Evolutionary conservation across 352 stramenopile genomes (phyloP), one percentile per base, ranked within the genome.

Genomic region (Thalassiosira exigua): DNA sequence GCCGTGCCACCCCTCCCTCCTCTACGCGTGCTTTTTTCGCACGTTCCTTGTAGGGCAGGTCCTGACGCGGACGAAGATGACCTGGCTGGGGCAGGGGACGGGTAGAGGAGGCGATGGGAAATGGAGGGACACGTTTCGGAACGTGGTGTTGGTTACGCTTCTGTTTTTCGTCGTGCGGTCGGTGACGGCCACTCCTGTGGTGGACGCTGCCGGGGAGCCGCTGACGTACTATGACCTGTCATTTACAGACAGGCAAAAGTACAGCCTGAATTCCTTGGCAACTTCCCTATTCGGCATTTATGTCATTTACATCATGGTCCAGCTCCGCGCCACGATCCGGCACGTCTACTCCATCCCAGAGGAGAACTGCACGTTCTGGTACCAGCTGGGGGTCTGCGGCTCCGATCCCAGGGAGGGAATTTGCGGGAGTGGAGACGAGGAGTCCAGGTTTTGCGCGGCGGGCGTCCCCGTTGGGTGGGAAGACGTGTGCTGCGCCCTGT

Each of bases 1-100:
- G 24, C 41, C 51, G 0, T 79, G 41, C 54, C 88, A 93, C 75
- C 77, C 88, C 17, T 81, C 78, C 2, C 87, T 91, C 61, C 85
- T 83, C 72, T 90, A 84, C 68, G 75, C 68, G 9, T 71, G 77
- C 3, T 89, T 74, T 42, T 90, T 75, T 29, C 66, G 71, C 21
- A 82, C 81, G 14, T 79, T 91, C 26, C 50, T 93, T 0, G 64
- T 92, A 41, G 88, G 75, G 11, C 88, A 93, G 65, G 52, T 93
- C 4, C 53, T 90, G 27, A 89, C 78, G 26, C 56, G 88, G 22
- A 78, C 92, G 44, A 67, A 83, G 42, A 79, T 93, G 61, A 91
- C 68, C 9, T 93, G 85, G 85, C 70, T 86, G 42, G 88, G 83
- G 44, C 30, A 65, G 42, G 19, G 60, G 26, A 73, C 60, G 24